Base-by-base conservation (phyloP, 1,284 basidiomycete genomes). In the Psilocybe mexicana region DNA sequence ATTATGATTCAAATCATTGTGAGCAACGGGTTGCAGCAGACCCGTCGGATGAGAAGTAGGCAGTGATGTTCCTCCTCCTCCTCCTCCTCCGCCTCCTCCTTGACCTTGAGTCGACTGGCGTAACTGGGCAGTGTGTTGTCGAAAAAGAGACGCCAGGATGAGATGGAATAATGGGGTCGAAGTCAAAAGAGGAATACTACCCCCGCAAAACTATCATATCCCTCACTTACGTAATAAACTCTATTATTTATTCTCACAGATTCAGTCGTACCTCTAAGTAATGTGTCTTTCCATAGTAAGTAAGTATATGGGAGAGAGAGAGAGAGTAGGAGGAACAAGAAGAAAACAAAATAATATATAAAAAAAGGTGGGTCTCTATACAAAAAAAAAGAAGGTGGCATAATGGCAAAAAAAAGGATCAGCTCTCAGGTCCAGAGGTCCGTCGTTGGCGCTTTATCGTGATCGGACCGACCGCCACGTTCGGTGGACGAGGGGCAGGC, bases 361-460 rank as follows among this genome's bases (percentile, higher is more conserved):
- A 55, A 43, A 54, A 43, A 53, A 57, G 30, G 43, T 44, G 25
- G 43, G 14, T 40, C 38, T 40, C 38, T 47, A 47, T 47, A 33
- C 46, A 48, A 48, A n/a, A n/a, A 48, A 48, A 8, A 23, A 23
- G 43, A 35, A 51, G 33, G 14, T 55, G 43, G 38, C 23, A 47
- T 42, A 43, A 47, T 36, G 38, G 54, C 45, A 54, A 35, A 26
- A 18, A 18, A 18, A 18, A 18, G 18, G 18, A 57, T 63, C 65
- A 71, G 55, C 65, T 63, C 55, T 67, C 68, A 54, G 67, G 62
- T 36, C 70, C 64, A 43, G 88, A 90, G 64, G 86, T 87, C 79
- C 90, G 84, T 77, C 90, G 79, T 69, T 92, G 90, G 61, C 90
- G 79, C 74, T 92, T 92, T 82, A 92, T 81, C 42, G 87, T 81